Evolutionary conservation across 2,329 filamentous ascomycete species (phyloP), one percentile per base, ranked within the genome.

Genomic region (Botrytis pseudocinerea): DNA sequence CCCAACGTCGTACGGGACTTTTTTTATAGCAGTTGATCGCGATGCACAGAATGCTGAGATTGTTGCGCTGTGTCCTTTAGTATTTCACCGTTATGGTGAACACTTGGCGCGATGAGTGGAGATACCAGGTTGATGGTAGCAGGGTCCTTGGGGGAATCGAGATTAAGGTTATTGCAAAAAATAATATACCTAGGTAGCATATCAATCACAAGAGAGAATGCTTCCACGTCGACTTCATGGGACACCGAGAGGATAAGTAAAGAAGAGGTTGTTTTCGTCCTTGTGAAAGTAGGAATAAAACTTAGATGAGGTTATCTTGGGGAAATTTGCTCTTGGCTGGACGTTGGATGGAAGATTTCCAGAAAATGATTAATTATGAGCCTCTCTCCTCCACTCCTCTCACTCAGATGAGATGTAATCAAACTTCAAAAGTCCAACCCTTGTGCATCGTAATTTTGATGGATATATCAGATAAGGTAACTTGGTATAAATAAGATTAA

Each of bases 81-180:
- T 72, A 68, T 69, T 72, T 66, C 62, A 16, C 40, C 51, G 63
- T 72, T 66, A 18, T 68, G 62, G 48, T 69, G 65, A 42, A 72
- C 62, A 72, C 70, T 72, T 73, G 72, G 72, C 72, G 68, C 32
- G 68, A 65, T 73, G 32, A 62, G 69, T 71, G 68, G 61, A 71
- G 62, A 72, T 69, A 68, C 28, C 38, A 28, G 48, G 64, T 59
- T 54, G 35, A 20, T 64, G 54, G 42, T 46, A 57, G 35, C 70
- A 68, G 71, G 63, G 54, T 51, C 25, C 69, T 61, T 51, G 22
- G 51, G 51, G 35, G 14, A 69, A 38, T 62, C 42, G 51, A 66
- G 46, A 57, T 70, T 61, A 70, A 61, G 59, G 32, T 62, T 59
- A 59, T 65, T 38, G 48, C 22, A n/a, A n/a, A 18, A 32, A 65